phyloP scores from a whole-genome alignment of 2,329 filamentous ascomycete species.

The Xenoacremonium recifei region DNA sequence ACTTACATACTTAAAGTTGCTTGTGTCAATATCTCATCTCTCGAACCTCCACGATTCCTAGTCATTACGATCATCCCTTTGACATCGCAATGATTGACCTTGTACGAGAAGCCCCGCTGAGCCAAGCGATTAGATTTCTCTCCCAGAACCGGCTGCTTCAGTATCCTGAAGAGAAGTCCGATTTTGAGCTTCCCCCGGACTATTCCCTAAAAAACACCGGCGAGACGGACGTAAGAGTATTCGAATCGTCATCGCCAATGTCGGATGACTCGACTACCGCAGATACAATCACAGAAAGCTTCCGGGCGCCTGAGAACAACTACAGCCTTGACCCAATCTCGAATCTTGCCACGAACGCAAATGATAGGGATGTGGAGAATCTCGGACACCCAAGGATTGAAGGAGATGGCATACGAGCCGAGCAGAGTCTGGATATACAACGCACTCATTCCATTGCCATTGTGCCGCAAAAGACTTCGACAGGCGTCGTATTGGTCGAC shows the following conservation, averaged over 20 bases:
- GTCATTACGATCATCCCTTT: too few relatives aligned
- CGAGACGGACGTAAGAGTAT: too few relatives aligned
- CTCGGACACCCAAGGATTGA: neutral
- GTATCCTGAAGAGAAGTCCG: neutral
- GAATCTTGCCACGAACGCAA: neutral
- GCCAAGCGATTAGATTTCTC: neutral
- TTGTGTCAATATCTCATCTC: too few relatives aligned
- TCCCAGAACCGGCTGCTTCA: neutral
- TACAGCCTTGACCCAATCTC: neutral
- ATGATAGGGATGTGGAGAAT: neutral
- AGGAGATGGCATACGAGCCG: neutral
- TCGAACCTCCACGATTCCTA: too few relatives aligned
- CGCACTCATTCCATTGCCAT: neutral
- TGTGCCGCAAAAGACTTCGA: neutral
- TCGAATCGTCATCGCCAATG: too few relatives aligned
- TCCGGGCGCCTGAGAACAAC: neutral
- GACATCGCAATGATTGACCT: too few relatives aligned
- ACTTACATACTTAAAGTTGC: too few relatives aligned
- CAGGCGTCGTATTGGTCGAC: neutral
- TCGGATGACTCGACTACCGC: neutral
- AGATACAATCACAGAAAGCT: neutral
- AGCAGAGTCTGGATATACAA: neutral
- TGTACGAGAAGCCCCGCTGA: neutral
- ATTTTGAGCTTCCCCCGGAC: neutral
- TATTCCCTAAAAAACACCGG: neutral